Evolutionary conservation across 192 early-diverging fungal genomes (phyloP).

Genomic region (Mortierella claussenii): DNA sequence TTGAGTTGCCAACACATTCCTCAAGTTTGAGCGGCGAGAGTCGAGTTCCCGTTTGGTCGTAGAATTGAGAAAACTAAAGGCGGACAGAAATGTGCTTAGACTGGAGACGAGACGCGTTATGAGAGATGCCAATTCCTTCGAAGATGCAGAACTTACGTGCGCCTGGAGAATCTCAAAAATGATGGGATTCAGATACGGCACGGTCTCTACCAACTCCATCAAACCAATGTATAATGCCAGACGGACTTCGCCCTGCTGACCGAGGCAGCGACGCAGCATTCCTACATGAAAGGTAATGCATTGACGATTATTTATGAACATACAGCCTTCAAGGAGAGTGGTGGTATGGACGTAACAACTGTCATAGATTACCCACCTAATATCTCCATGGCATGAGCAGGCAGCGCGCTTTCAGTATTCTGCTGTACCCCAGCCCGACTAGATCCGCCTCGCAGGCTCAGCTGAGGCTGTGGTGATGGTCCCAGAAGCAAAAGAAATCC

Average conservation of each 20-base stretch:
- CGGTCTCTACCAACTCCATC: constrained; percentile 53
- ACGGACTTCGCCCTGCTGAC: constrained; percentile 73
- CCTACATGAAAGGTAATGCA: constrained; percentile 59
- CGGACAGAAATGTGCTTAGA: constrained; percentile 2
- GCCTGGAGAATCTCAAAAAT: constrained; percentile 62
- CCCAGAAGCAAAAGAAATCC: constrained; percentile 68
- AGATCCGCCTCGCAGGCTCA: constrained; percentile 15
- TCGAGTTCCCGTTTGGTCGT: constrained; percentile 27
- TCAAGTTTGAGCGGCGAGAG: constrained; percentile 44
- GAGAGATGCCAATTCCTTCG: background rate
- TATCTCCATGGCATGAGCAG: constrained; percentile 57
- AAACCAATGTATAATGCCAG: constrained; percentile 66
- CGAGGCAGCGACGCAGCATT: constrained; percentile 73
- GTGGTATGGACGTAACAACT: no score
- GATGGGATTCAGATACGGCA: constrained; percentile 45
- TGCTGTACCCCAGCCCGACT: constrained; percentile 4
- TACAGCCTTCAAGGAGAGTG: no score
- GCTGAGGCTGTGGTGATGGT: constrained; percentile 32
- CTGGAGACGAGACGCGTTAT: constrained; percentile 13
- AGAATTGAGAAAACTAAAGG: constrained; percentile 38
- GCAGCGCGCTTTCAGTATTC: constrained; percentile 6
- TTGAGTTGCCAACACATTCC: constrained; percentile 43
- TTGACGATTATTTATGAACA: no score
- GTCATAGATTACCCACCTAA: constrained; percentile 54
- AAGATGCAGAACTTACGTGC: constrained; percentile 46